Evolutionary conservation across 2,329 filamentous ascomycete species (phyloP).

Genomic region (Colletotrichum falcatum): DNA sequence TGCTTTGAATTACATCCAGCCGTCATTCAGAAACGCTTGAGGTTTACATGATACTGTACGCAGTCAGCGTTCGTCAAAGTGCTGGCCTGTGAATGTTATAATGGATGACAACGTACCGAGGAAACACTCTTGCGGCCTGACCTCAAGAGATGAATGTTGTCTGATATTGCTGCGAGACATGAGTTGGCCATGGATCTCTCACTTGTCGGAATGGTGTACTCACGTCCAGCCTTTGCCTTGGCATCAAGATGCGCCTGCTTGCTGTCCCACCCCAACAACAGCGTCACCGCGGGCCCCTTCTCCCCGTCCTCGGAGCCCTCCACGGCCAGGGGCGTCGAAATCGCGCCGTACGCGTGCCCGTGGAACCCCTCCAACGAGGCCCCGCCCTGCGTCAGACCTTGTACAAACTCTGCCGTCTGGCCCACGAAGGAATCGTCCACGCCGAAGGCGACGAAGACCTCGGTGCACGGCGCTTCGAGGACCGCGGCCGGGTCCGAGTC

Average conservation of each 20-base stretch:
- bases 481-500: constrained; percentile 44
- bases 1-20: background rate
- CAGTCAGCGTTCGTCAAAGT: constrained; percentile 7
- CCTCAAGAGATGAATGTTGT: constrained; percentile 51
- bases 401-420: constrained; percentile 45
- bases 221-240: constrained; percentile 44
- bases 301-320: constrained; percentile 43
- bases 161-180: constrained; percentile 48
- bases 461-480: constrained; percentile 53
- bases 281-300: constrained; percentile 48
- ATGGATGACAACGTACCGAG: constrained; percentile 47
- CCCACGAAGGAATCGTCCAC: constrained; percentile 44
- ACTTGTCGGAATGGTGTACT: constrained; percentile 29
- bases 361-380: constrained; percentile 48
- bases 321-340: constrained; percentile 47
- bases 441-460: constrained; percentile 53
- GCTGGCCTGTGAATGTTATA: background rate
- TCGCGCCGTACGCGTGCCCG: constrained; percentile 50
- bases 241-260: constrained; percentile 52
- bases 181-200: background rate
- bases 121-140: constrained; percentile 47
- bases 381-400: constrained; percentile 45
- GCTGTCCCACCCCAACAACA: constrained; percentile 56
- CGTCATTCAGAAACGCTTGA: constrained; percentile 32
- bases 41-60: constrained; percentile 36